Percentiles rank a stretch among this genome's conserved stretches.
These are phyloP conservation scores for Trypanosoma scelopori DNA, from an alignment of 208 protist species.

Conservation along the genomic window DNA sequence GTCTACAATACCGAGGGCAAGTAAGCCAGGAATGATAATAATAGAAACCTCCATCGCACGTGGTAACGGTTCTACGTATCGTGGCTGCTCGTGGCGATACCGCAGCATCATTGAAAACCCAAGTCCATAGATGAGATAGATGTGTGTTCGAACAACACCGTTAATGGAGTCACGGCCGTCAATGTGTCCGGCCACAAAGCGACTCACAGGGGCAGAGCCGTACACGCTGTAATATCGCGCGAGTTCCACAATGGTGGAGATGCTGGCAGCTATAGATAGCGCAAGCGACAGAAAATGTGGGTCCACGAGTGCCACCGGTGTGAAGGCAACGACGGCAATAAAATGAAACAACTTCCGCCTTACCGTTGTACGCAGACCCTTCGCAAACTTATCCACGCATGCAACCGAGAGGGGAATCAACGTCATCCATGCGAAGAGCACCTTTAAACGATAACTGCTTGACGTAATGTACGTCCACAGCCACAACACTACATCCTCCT, in stretches of 20 bases:
- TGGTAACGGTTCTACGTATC: slow-evolving; percentile 12
- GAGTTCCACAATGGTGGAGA: slow-evolving; percentile 61
- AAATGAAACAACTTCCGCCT: slow-evolving; percentile 90
- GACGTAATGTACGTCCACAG: slow-evolving; percentile 61
- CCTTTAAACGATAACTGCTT: slow-evolving; percentile 58
- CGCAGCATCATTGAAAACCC: slow-evolving; percentile 71
- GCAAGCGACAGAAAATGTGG: slow-evolving; percentile 81
- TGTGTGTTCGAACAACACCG: slow-evolving; percentile 82
- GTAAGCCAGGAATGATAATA: slow-evolving; percentile 83
- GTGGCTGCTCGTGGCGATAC: slow-evolving; percentile 50
- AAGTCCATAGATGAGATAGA: slow-evolving; percentile 85
- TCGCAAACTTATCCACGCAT: slow-evolving; percentile 49
- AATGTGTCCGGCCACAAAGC: slow-evolving; percentile 69
- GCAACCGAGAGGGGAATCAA: slow-evolving; percentile 57
- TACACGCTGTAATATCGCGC: slow-evolving; percentile 68
- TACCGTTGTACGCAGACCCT: slow-evolving; percentile 46
- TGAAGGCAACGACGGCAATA: slow-evolving; percentile 78
- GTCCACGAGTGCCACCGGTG: slow-evolving; percentile 72
- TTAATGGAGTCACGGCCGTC: slow-evolving; percentile 66
- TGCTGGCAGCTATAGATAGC: slow-evolving; percentile 59
- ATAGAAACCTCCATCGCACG: slow-evolving; percentile 68
- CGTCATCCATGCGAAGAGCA: slow-evolving; percentile 51
- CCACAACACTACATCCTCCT: slow-evolving; percentile 64
- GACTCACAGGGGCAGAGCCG: slow-evolving; percentile 44
- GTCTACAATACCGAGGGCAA: slow-evolving; percentile 84